Base-by-base conservation (phyloP, 2,329 filamentous ascomycete species). In the Monosporascus sp. region DNA sequence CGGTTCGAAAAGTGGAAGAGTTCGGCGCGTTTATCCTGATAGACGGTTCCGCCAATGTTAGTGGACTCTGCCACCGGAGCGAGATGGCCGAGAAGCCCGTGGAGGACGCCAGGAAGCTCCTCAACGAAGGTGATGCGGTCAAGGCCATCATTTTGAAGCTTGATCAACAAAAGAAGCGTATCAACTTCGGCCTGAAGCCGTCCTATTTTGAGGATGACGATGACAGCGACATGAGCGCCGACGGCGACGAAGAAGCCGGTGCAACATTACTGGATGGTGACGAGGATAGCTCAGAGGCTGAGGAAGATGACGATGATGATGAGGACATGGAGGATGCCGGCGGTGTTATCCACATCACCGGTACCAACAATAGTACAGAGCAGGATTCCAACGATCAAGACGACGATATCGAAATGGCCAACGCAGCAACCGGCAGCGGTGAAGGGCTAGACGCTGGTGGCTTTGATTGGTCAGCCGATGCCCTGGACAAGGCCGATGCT, bases 11-110 rank as follows among this genome's bases (percentile, higher is more conserved):
- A 71, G 91, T 97, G 2, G 90, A 96, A 65, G 89, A 96, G 34
- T 99, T 92, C 68, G 94, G 94, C 59, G 93, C 93, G 5, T 99
- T 99, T 69, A 88, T 99, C 61, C 83, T 95, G 44, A 77, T 99
- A 20, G 90, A 97, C 68, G 85, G 88, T 55, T 95, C 92, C 5
- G 79, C 83, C 51, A 96, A 96, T 61, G 84, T 99, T 57, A 96
- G 93, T 61, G 94, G 94, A 56, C 80, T 99, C 9, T 97, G 93
- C 69, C 94, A 99, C 69, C 84, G 89, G 57, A 93, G 85, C 58
- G 87, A 99, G 68, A 91, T 99, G 80, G 92, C 94, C 0, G 90
- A 96, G 60, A 85, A 86, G 62, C 74, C 80, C 5, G 85, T 97
- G 24, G 80, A 88, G 50, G 89, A 97, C 73, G 89, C 92, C n/a